phyloP scores from a whole-genome alignment of 2,329 filamentous ascomycete species.

The Cordyceps javanica region DNA sequence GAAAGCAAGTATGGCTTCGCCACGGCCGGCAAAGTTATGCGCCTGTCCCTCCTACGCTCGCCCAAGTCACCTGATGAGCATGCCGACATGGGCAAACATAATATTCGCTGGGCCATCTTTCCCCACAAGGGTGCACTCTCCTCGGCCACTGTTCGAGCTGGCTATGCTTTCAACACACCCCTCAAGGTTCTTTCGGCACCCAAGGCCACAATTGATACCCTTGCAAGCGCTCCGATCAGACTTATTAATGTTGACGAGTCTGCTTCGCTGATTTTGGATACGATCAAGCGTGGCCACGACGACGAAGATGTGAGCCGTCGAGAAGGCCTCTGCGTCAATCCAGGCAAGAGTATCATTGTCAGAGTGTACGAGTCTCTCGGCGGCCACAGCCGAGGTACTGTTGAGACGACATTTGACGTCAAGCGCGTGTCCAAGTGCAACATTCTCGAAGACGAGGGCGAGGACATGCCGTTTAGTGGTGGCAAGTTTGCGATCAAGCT shows the following conservation, averaged over 20 bases:
- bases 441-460: constrained; percentile 78
- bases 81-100: constrained; percentile 87
- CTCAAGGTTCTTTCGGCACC: constrained; percentile 38
- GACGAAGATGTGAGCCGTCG: constrained; percentile 65
- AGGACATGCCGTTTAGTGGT: constrained; percentile 49
- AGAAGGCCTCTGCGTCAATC: constrained; percentile 56
- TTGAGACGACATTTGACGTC: constrained; percentile 63
- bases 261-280: constrained; percentile 71
- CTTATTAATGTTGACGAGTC: constrained; percentile 52
- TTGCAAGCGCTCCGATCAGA: constrained; percentile 47
- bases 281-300: constrained; percentile 88
- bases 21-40: constrained; percentile 82
- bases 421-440: constrained; percentile 79
- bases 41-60: constrained; percentile 75
- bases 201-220: constrained; percentile 21
- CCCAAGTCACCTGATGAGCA: constrained; percentile 91
- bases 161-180: constrained; percentile 86
- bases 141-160: constrained; percentile 69
- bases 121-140: constrained; percentile 72
- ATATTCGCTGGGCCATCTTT: constrained; percentile 84
- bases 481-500: constrained; percentile 57
- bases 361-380: constrained; percentile 86
- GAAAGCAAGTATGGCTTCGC: constrained; percentile 97
- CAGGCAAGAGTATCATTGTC: constrained; percentile 73
- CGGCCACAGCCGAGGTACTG: constrained; percentile 66